Base-by-base conservation (phyloP, 2,329 filamentous ascomycete species). In the Cordyceps javanica region DNA sequence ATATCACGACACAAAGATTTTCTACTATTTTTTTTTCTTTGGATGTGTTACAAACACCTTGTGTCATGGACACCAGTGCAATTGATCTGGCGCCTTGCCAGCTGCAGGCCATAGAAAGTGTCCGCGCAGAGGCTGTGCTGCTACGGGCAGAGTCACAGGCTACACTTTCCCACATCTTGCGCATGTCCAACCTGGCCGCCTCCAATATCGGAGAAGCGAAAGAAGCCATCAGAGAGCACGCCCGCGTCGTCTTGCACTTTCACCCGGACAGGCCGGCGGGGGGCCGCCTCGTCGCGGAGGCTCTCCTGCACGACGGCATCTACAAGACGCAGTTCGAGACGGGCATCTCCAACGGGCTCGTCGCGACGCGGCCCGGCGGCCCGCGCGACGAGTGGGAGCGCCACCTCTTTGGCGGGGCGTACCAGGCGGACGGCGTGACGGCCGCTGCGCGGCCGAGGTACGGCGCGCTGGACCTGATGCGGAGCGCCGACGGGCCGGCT, bases 251-350 rank as follows among this genome's bases (percentile, higher is more conserved):
- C 13, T 16, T 63, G 13, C n/a, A n/a, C 63, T 63, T 64, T 46
- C 63, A 62, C 32, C 63, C 62, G 3, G 63, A 64, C 45, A 61
- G 63, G 23, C 63, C 62, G 4, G 55, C 51, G 13, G 54, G 38
- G n/a, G 53, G 48, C n/a, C n/a, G 45, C n/a, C 57, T 54, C 5
- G 62, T 64, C 11, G 56, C 57, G 11, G 26, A 55, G 11, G 45
- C 59, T 16, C 54, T 64, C 1, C 39, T 61, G 6, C 52, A 53
- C 2, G 59, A 62, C 23, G 61, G 59, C 25, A 53, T 60, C 42
- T 62, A 62, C 39, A 57, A 58, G 34, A 61, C 45, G 25, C 62
- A 64, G 28, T 64, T 62, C 26, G 60, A 64, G 49, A 62, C 62
- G 5, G 56, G 60, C 16, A 63, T 63, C 36, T 65, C 62, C 19